Evolutionary conservation across 1,284 basidiomycete genomes (phyloP), one percentile per base, ranked within the genome.

Genomic region (Somion occarium): DNA sequence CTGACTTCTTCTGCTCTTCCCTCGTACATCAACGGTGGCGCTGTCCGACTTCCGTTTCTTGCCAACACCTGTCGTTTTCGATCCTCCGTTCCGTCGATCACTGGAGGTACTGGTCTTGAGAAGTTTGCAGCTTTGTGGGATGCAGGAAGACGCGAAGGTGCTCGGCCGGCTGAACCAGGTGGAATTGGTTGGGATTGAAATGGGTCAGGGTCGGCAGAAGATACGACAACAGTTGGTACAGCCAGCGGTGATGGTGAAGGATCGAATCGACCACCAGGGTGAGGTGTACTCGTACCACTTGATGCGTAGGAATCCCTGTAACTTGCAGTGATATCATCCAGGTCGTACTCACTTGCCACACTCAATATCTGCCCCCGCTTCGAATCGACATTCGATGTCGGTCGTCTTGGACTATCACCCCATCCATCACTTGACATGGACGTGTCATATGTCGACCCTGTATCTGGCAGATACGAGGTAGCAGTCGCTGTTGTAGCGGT

Each of bases 51-150:
- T 49, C 53, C 9, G 61, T 85, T 85, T 38, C 85, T 72, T 61
- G 83, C 75, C 38, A 87, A 66, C 9, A 86, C 85, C 50, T 70
- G 70, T 30, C 74, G 72, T 57, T 86, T 87, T 57, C 75, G 71
- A 44, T 79, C 78, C 49, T 79, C 76, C 38, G 75, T 69, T 13
- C 69, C 67, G 23, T 73, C 65, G 53, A 69, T 65, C 22, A 69
- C 66, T n/a, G 75, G 73, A 38, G 76, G 73, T 18, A 53, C 55
- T 22, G 73, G 69, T 42, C 64, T 57, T 41, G 64, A 61, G 39
- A 69, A 64, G 34, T 73, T 65, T 11, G 69, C 48, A 13, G 13
- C 48, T 20, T 42, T 24, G 23, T 48, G 48, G 12, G 52, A 51
- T 9, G 47, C 38, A 9, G 59, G 63, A 5, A 60, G 47, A 18